Percentiles rank a stretch among this genome's conserved stretches.
These are phyloP conservation scores for Xanthoconium separans DNA, from an alignment of 1,284 basidiomycete genomes.

Conservation along the genomic window DNA sequence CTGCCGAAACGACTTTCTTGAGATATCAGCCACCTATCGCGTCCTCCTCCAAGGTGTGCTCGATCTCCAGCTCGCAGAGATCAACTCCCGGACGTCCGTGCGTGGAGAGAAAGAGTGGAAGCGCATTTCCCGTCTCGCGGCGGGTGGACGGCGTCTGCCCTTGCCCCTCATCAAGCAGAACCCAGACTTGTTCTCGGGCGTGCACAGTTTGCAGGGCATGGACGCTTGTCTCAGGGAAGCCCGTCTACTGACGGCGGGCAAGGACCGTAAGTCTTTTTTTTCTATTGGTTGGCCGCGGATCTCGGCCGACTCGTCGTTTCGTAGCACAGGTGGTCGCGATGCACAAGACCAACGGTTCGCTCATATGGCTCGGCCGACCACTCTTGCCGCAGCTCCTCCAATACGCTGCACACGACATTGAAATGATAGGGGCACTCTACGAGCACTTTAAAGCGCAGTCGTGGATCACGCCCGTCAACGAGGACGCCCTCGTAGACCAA, in stretches of 20 bases:
- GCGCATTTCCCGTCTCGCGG: conserved; percentile 30
- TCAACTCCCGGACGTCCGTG: conserved; percentile 31
- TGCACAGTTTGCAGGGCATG: conserved; percentile 35
- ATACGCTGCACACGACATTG: conserved; percentile 44
- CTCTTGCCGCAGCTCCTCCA: conserved; percentile 35
- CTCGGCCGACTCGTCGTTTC: not conserved
- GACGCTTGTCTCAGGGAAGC: conserved; percentile 25
- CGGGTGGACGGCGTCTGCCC: conserved; percentile 27
- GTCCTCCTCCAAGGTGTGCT: conserved; percentile 35
- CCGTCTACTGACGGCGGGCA: conserved; percentile 21
- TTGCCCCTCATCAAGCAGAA: conserved; percentile 26
- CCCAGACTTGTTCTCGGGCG: conserved; percentile 27
- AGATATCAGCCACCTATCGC: conserved; percentile 34
- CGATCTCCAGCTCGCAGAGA: conserved; percentile 44
- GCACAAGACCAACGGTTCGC: conserved; percentile 35
- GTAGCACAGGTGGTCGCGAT: conserved; percentile 39
- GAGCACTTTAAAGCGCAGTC: conserved; percentile 31
- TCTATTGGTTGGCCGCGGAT: not conserved
- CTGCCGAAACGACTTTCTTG: conserved; percentile 43
- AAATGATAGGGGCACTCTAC: conserved; percentile 39
- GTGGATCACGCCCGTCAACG: conserved; percentile 30
- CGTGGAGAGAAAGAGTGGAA: conserved; percentile 35
- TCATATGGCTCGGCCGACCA: conserved; percentile 38
- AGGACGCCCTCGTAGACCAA: conserved; percentile 17
- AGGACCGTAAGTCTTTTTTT: conserved; percentile 23